Evolutionary conservation across 176 grass and related monocot species (phyloP), one percentile per base, ranked within the genome.

Genomic region (Cenchrus americanus): DNA sequence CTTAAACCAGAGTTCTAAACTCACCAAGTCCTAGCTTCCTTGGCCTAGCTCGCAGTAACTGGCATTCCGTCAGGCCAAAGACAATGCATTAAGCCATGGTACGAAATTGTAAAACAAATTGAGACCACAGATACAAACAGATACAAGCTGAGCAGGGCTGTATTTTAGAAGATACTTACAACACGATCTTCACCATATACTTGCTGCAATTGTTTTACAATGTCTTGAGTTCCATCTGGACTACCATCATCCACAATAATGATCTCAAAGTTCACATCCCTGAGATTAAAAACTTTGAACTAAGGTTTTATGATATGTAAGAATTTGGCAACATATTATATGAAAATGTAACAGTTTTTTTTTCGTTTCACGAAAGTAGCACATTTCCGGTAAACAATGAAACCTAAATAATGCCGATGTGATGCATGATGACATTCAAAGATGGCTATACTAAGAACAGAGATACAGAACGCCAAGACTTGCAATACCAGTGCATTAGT

Each of bases 241-340:
- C 93, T 99, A 84, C 96, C 96, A 89, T 99, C 93, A 79, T 99
- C 96, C 62, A 99, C 96, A 55, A 99, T 78, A 89, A 99, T 89
- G 77, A 99, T 87, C 88, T 99, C 93, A 76, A 99, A 99, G 78
- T 94, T 89, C 75, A 85, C 75, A 82, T 96, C 83, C 53, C 96
- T 99, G 12, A 1, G 15, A 17, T 42, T 0, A 22, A 51, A 81
- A 64, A 64, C 7, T 37, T 69, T 11, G 15, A 76, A 10, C 21
- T 59, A 27, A 74, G n/a, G 2, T 48, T 72, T 57, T 14, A 23
- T 66, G 52, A 70, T 19, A 82, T 14, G 24, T 54, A 77, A 71
- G 12, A 68, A n/a, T 69, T 77, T 42, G 54, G 3, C 9, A 26
- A 71, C 24, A 79, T 8, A 69, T 17, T 67, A 52, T 68, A 54